Percentiles rank a stretch among this genome's conserved stretches.
Conservation (phyloP, 1,284 basidiomycete genomes). For the Naganishia sp. region DNA sequence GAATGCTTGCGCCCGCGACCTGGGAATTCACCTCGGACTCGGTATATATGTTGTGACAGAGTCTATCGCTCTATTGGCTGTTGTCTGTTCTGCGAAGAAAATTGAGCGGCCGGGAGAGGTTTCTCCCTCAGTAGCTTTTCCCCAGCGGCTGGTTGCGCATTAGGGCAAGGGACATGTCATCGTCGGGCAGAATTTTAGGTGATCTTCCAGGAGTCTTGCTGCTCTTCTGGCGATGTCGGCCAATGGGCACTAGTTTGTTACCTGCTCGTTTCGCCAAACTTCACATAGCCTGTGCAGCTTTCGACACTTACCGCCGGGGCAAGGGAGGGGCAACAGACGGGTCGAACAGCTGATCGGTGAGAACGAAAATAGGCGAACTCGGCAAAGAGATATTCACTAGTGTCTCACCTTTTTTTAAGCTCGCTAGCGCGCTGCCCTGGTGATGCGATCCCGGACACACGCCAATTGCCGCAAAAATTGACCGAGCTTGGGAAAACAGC, state of each 20-base stretch:
- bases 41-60: neutral
- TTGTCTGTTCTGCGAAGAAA: too few species aligned
- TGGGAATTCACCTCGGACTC: neutral
- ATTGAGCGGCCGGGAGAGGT: too few species aligned
- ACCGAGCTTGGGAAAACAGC: conserved; percentile 1
- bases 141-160: too few species aligned
- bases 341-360: neutral
- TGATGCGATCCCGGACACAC: too few species aligned
- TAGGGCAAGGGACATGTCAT: too few species aligned
- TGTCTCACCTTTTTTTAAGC: neutral
- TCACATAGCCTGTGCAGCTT: conserved; percentile 6
- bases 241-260: neutral
- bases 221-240: neutral
- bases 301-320: conserved; percentile 19
- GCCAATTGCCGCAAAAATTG: conserved; percentile 3
- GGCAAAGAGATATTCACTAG: neutral
- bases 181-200: neutral
- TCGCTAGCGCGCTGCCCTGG: neutral
- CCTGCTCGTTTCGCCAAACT: neutral
- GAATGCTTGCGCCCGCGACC: too few species aligned
- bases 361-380: neutral
- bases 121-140: too few species aligned
- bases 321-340: conserved; percentile 26
- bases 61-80: neutral
- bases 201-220: neutral